A percentile compares a stretch with the other conserved stretches of the same genome.
phyloP scores from a whole-genome alignment of 2,329 filamentous ascomycete species.

The Teratosphaeriaceae sp. region DNA sequence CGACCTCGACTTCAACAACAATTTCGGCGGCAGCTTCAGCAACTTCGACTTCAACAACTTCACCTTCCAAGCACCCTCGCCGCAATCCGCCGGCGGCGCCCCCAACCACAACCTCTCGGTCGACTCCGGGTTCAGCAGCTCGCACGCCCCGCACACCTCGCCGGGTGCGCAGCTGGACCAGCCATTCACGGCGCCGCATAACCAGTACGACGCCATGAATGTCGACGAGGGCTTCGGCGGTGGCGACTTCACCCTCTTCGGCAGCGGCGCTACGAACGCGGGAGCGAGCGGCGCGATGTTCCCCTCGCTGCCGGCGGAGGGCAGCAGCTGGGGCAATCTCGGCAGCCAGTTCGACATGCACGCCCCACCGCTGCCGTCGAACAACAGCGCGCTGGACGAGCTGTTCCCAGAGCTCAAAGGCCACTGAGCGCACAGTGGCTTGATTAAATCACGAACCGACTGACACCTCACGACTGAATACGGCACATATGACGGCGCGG shows the following conservation, averaged over 20 bases:
- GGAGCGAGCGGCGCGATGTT: conserved; percentile 24
- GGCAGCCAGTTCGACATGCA: conserved; percentile 15
- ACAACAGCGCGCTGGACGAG: conserved; percentile 22
- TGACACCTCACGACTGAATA: too few relatives aligned
- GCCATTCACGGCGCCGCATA: conserved; percentile 36
- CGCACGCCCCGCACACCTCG: conserved; percentile 53
- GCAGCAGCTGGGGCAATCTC: conserved; percentile 30
- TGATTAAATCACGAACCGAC: not conserved
- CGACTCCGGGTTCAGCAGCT: conserved; percentile 16
- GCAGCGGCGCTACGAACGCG: conserved; percentile 16
- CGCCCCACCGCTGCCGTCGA: conserved; percentile 10
- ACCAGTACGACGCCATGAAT: conserved; percentile 46
- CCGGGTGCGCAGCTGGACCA: conserved; percentile 64
- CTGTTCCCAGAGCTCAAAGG: conserved; percentile 22
- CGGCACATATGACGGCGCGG: too few relatives aligned
- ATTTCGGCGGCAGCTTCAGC: conserved; percentile 51
- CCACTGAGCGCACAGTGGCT: conserved; percentile 4
- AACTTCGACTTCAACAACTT: conserved; percentile 55
- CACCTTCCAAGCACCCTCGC: conserved; percentile 30
- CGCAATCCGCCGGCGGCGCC: conserved; percentile 17
- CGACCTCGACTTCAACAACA: conserved; percentile 57
- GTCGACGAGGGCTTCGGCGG: conserved; percentile 58
- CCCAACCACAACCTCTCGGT: conserved; percentile 4
- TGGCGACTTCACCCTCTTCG: conserved; percentile 61
- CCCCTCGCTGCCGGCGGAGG: conserved; percentile 17